Evolutionary conservation across 805 yeast genomes (phyloP), one percentile per base, ranked within the genome.

Genomic region (Monosporozyma aerobia): DNA sequence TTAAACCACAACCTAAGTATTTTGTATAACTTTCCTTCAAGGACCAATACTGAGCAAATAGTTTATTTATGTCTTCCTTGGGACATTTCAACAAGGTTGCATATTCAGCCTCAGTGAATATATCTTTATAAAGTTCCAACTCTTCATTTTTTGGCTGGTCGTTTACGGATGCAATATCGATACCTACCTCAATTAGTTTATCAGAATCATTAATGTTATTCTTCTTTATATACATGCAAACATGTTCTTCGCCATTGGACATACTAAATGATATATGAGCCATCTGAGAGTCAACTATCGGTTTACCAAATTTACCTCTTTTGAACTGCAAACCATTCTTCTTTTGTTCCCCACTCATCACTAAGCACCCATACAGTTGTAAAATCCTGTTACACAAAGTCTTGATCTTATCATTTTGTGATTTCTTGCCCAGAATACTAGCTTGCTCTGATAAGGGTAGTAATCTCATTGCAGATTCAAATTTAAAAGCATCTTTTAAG

Each of bases 1-100:
- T 71, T 13, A 81, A 63, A 0, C 95, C 95, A 16, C 74, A 67
- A 0, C 95, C 95, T 2, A 77, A 59, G 40, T 75, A 77, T 60
- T 87, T 87, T 6, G 87, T 77, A 60, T 80, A 85, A 22, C 88
- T 80, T 63, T 87, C 96, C 62, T 87, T 87, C 51, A 87, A 64
- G 0, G 95, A 85, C 96, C 96, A 87, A 37, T 77, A 73, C 41
- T 79, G 80, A 19, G 84, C 77, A 58, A 84, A 77, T 2, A 70
- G 7, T 61, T 56, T 48, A 69, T 67, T 11, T 32, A 25, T 16
- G 3, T 33, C 22, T 11, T 43, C 45, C 27, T 22, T 23, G 7
- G 45, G 45, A 43, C 30, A 25, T 25, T 6, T 19, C 25, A 11
- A 29, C 8, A 82, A 56, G 27, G 66, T 59, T 6, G 49, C 45